Percentiles rank a stretch among this genome's conserved stretches.
Evolutionary conservation across 495 filamentous ascomycete species (phyloP).

Genomic region (Immersiella caudata): DNA sequence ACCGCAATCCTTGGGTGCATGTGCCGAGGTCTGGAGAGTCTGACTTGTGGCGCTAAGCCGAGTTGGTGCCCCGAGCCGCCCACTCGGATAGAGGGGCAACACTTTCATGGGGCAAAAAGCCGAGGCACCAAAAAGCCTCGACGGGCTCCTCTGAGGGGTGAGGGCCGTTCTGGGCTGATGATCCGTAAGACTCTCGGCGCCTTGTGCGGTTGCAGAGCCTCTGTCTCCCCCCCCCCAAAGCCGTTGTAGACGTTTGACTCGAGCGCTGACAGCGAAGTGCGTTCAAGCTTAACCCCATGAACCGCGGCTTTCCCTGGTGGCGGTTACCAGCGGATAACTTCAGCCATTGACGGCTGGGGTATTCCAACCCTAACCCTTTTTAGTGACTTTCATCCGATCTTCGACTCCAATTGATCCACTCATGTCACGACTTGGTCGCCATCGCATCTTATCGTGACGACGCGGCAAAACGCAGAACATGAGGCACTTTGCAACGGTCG

Average conservation of each 20-base stretch:
- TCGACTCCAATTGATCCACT: conserved; percentile 5
- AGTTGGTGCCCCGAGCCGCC: neutral
- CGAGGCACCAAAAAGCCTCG: neutral
- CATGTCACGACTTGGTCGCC: neutral
- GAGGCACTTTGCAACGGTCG: conserved; percentile 19
- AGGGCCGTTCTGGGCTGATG: neutral
- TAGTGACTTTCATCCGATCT: neutral
- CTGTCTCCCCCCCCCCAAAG: no score
- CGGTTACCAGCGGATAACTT: neutral
- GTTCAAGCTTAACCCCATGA: no score
- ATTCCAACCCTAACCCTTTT: neutral
- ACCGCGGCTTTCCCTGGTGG: neutral
- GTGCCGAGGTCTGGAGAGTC: conserved; percentile 7
- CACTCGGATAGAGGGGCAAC: neutral
- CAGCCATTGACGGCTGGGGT: neutral
- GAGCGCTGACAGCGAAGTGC: no score
- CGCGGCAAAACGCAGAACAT: conserved; percentile 15
- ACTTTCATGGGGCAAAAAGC: neutral
- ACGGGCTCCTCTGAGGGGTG: neutral
- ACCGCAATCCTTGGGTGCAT: conserved; percentile 9
- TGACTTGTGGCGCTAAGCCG: conserved; percentile 3
- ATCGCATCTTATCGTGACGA: neutral
- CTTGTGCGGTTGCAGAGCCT: no score
- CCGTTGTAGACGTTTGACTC: no score
- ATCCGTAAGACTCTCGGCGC: no score